These are phyloP conservation scores for Cadophora gregata DNA, from an alignment of 2,329 filamentous ascomycete genomes.

Conservation along the genomic window DNA sequence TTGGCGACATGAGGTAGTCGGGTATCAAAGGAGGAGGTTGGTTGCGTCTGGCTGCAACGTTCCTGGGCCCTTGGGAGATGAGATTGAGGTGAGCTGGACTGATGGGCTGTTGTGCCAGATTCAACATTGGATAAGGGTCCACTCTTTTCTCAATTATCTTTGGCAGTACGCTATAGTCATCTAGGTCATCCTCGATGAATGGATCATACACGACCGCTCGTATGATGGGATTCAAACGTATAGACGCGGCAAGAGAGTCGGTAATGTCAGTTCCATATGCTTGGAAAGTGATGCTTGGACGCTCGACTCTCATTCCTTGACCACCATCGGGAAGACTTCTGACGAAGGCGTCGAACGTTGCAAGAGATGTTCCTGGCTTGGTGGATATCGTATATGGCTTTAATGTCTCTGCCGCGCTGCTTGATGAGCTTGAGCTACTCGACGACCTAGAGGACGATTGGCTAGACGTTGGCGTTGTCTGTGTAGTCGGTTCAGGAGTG, in stretches of 20 bases:
- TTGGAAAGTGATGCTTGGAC: neutral
- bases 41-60: neutral
- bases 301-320: neutral
- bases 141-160: neutral
- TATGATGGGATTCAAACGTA: neutral
- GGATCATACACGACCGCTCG: neutral
- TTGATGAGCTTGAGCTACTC: neutral
- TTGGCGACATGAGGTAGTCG: constrained; percentile 2
- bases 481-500: neutral
- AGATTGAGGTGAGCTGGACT: neutral
- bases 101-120: neutral
- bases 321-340: neutral
- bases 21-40: neutral
- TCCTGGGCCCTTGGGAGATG: neutral
- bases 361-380: neutral
- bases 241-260: neutral
- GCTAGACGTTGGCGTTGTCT: neutral
- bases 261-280: neutral
- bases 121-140: neutral
- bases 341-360: neutral
- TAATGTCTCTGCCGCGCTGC: neutral
- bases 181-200: neutral
- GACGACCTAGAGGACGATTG: neutral
- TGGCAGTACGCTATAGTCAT: neutral
- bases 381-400: neutral